Evolutionary conservation across 305 asterid genomes (phyloP).

Genomic region (Fraxinus sp.): DNA sequence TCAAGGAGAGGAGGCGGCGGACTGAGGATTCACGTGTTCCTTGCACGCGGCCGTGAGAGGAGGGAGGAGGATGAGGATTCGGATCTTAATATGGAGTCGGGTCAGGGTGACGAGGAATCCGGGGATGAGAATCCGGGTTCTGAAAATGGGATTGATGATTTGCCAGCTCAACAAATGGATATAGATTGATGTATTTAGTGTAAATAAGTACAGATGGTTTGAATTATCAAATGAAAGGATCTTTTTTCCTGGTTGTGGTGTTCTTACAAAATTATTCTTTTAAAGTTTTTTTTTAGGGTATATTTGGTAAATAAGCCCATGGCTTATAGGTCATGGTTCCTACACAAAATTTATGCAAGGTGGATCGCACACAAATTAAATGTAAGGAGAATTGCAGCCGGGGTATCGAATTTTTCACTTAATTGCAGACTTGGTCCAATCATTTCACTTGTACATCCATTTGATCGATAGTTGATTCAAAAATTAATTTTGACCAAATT

Average conservation of each 20-base stretch:
- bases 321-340: no score
- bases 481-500: no score
- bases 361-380: no score
- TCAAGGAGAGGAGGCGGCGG: conserved; percentile 21
- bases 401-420: no score
- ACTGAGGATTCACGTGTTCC: conserved; percentile 35
- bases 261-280: no score
- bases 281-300: no score
- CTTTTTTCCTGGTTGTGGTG: not conserved
- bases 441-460: no score
- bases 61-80: conserved; percentile 14
- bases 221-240: not conserved
- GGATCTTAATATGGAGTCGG: conserved; percentile 20
- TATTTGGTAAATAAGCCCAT: no score
- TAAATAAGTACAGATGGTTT: not conserved
- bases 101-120: not conserved
- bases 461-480: no score
- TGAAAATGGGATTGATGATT: conserved; percentile 18
- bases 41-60: conserved; percentile 18
- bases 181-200: conserved; percentile 20
- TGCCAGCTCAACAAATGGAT: conserved; percentile 32
- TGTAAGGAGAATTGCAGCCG: no score
- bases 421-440: no score
- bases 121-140: not conserved
- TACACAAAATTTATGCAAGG: no score